Evolutionary conservation across 2,329 filamentous ascomycete genomes (phyloP), one percentile per base, ranked within the genome.

Genomic region (Fusarium scirpi): DNA sequence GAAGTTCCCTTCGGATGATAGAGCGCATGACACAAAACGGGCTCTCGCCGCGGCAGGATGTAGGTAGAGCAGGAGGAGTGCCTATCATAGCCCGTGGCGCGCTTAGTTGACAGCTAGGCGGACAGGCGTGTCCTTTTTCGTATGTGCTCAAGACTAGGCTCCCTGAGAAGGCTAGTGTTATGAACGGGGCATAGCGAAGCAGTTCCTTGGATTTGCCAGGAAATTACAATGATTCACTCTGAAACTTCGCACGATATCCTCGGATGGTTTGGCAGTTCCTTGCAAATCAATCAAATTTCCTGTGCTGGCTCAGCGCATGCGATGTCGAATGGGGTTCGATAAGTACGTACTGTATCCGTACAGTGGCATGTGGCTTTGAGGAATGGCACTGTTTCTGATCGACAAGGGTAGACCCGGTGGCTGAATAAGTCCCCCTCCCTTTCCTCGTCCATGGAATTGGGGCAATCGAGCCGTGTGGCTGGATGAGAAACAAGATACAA

Each of bases 11-110:
- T 52, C 43, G 38, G 41, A 49, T 45, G 63, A 51, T 54, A 70
- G 41, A 62, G 40, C 16, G 57, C 51, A 62, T 61, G 58, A 61
- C 70, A 66, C 48, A 67, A 72, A 69, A 57, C 69, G 70, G 71
- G 68, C 66, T 53, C 68, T 72, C 66, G 72, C 72, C 72, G 66
- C 70, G 72, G 72, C 72, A 70, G 70, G 49, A 45, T 46, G 53
- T 56, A 52, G 45, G 65, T 65, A 58, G 69, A 60, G 51, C 41
- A 53, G 55, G 55, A 64, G 58, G 51, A 55, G 58, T 45, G 59
- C 24, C 58, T 67, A 68, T 38, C 55, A 66, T 46, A 58, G 24
- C 30, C 22, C 65, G 69, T 74, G 71, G 69, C 58, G 67, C 61
- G 38, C 49, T 61, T 64, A 48, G 63, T 66, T 64, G 66, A 67